Conservation (phyloP, 2,329 filamentous ascomycete genomes). For the Aureobasidium sp. region DNA sequence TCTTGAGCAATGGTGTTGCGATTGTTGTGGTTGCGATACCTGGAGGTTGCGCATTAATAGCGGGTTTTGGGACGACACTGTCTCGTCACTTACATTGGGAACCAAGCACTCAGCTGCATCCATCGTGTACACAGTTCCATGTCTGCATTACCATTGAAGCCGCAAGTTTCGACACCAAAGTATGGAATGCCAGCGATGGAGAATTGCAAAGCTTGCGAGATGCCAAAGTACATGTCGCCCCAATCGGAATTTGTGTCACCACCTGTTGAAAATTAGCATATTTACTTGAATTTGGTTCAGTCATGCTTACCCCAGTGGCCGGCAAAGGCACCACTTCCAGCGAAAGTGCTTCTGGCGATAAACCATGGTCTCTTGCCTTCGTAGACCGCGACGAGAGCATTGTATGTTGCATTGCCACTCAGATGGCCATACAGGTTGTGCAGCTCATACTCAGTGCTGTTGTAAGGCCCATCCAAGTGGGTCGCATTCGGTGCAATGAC, state of each 20-base stretch:
- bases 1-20: conserved; percentile 25
- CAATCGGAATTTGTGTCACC: conserved; percentile 18
- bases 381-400: conserved; percentile 17
- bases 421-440: conserved; percentile 23
- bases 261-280: neutral
- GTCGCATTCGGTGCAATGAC: conserved; percentile 21
- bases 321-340: conserved; percentile 18
- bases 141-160: conserved; percentile 23
- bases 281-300: neutral
- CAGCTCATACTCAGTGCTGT: conserved; percentile 23
- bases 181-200: conserved; percentile 22
- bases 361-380: conserved; percentile 17
- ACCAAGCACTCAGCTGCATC: conserved; percentile 24
- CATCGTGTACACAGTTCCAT: conserved; percentile 21
- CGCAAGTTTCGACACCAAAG: conserved; percentile 23
- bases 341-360: conserved; percentile 18
- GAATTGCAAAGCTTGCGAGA: conserved; percentile 22
- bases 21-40: conserved; percentile 25
- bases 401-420: conserved; percentile 20
- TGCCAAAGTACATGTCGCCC: conserved; percentile 23
- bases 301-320: conserved; percentile 16
- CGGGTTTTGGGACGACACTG: too few relatives aligned
- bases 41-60: neutral
- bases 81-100: conserved; percentile 17
- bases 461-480: conserved; percentile 22